Base-by-base conservation (phyloP, 129 eudicot species). In the Artemisia argyi region DNA sequence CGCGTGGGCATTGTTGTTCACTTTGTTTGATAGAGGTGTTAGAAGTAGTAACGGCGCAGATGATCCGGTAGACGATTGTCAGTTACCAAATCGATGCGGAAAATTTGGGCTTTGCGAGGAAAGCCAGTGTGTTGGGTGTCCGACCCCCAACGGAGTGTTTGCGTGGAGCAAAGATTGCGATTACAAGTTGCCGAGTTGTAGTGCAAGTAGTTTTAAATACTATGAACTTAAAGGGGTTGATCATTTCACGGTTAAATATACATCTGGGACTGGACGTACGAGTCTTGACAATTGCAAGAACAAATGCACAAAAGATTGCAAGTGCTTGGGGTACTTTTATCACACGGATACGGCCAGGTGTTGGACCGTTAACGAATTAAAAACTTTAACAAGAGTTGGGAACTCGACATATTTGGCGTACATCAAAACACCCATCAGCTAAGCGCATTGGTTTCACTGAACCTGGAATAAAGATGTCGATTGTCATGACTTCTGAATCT, bases 301-400 rank as follows among this genome's bases (percentile, higher is more conserved):
- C 0, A 85, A 72, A 68, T 85, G 90, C 65, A 79, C 71, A 0
- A 65, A 65, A 42, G 93, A 87, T 66, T 87, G 93, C 69, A 84
- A 82, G 83, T 87, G 93, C 28, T 11, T 81, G 85, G 93, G 85
- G 8, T 87, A 84, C 48, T 87, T 87, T 24, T 84, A 81, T 72
- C 72, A 78, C 30, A 75, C 75, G 16, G 85, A 78, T 58, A 56
- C 22, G 11, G 82, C 80, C 14, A 82, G 80, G 68, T 87, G 93
- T 64, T 87, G 93, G 93, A 57, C 80, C 51, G 84, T 80, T 28
- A 16, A 82, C 53, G 85, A 87, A 49, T 80, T 87, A 28, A 77
- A 63, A 63, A 82, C 90, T 2, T 71, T 82, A 16, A 79, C 82
- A 2, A 72, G 72, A 16, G 83, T 78, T 6, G 77, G 76, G 44